Percentiles rank a stretch among this genome's conserved stretches.
These are phyloP conservation scores for Prototheca cutis DNA, from an alignment of 163 green algal species.

Conservation along the genomic window DNA sequence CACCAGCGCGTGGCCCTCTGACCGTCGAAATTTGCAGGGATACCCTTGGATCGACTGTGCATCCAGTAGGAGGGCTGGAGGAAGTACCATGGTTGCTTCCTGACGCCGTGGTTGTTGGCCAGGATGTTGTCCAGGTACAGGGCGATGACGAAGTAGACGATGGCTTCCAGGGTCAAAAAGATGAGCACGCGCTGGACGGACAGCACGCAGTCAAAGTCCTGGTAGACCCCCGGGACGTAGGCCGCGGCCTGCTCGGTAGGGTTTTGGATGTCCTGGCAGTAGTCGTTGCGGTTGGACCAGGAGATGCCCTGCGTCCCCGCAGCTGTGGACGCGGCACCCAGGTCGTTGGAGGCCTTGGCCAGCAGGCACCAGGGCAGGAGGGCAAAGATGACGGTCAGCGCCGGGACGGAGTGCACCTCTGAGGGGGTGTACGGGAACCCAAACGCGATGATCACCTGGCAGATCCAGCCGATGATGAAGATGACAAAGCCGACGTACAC, in stretches of 20 bases:
- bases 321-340: slow-evolving; percentile 54
- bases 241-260: slow-evolving; percentile 20
- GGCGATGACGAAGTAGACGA: slow-evolving; percentile 15
- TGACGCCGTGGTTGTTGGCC: slow-evolving; percentile 59
- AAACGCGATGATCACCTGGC: slow-evolving; percentile 43
- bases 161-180: slow-evolving; percentile 4
- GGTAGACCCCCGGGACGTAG: slow-evolving; percentile 33
- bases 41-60: background rate
- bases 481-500: slow-evolving; percentile 67
- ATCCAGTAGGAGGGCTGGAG: slow-evolving; percentile 67
- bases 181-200: slow-evolving; percentile 37
- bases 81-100: slow-evolving; percentile 56
- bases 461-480: slow-evolving; percentile 83
- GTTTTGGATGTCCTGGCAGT: slow-evolving; percentile 43
- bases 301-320: slow-evolving; percentile 32
- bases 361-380: slow-evolving; percentile 75
- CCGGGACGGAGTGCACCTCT: slow-evolving; percentile 27
- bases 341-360: slow-evolving; percentile 73
- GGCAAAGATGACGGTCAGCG: slow-evolving; percentile 53
- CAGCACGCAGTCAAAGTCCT: slow-evolving; percentile 64
- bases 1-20: no score
- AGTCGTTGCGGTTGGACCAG: slow-evolving; percentile 36
- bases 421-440: slow-evolving; percentile 64
- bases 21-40: background rate
- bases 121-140: slow-evolving; percentile 45